Evolutionary conservation across 106 monocot genomes (phyloP).

Genomic region (Dendrobium catenatum): DNA sequence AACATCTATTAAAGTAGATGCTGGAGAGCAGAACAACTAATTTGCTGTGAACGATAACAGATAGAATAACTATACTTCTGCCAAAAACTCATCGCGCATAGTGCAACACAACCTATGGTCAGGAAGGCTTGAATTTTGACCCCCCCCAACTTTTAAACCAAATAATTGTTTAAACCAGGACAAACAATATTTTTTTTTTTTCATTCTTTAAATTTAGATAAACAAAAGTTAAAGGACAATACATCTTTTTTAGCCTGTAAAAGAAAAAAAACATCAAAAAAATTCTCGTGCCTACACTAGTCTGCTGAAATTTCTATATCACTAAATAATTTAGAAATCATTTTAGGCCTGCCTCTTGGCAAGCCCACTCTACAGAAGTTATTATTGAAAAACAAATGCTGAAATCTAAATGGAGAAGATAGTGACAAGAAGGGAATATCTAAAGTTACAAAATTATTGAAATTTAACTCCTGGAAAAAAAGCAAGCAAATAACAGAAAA

Average conservation of each 20-base stretch:
- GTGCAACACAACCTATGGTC: not conserved
- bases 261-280: not conserved
- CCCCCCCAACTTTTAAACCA: not conserved
- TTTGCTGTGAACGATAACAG: not conserved
- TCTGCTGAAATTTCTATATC: not conserved
- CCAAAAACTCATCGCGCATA: not conserved
- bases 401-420: not conserved
- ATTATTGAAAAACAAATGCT: not conserved
- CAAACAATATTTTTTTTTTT: not conserved
- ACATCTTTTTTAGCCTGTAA: not conserved
- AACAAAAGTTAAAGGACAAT: not conserved
- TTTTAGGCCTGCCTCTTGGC: not conserved
- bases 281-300: not conserved
- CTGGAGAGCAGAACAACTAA: not conserved
- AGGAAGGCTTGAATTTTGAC: not conserved
- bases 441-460: not conserved
- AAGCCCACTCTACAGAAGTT: slow-evolving; percentile 1
- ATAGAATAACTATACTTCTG: not conserved
- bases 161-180: not conserved
- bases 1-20: slow-evolving; percentile 1
- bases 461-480: not conserved
- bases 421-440: not conserved
- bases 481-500: not conserved
- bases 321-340: not conserved
- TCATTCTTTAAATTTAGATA: not conserved